These are phyloP conservation scores for Trichosporon ovoides DNA, from an alignment of 1,284 basidiomycete species.

Conservation along the genomic window DNA sequence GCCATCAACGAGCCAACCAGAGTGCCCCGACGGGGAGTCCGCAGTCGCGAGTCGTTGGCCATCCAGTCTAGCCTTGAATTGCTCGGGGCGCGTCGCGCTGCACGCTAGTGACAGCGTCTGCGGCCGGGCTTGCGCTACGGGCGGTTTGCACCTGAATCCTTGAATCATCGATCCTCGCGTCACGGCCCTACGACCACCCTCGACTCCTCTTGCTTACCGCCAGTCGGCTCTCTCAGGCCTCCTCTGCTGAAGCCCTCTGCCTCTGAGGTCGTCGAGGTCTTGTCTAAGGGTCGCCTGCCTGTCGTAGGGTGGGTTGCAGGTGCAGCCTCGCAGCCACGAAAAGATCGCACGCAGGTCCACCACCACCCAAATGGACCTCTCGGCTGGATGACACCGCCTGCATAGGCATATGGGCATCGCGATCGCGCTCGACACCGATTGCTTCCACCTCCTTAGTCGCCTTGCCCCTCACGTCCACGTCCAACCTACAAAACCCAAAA, in stretches of 20 bases:
- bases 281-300: neutral
- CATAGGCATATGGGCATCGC: neutral
- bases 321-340: too few relatives aligned
- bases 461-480: neutral
- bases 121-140: too few relatives aligned
- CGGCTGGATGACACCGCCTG: neutral
- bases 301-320: neutral
- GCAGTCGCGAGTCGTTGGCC: too few relatives aligned
- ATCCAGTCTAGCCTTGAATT: neutral
- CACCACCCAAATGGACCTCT: neutral
- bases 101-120: too few relatives aligned
- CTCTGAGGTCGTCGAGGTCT: too few relatives aligned
- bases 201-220: neutral
- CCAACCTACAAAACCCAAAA: neutral
- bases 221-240: neutral
- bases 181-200: neutral
- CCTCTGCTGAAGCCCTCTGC: too few relatives aligned
- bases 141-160: neutral
- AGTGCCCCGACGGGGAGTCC: neutral
- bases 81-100: constrained; percentile 4
- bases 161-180: neutral
- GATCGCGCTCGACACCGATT: neutral
- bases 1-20: neutral
- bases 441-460: neutral
- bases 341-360: neutral